Evolutionary conservation across 2,329 filamentous ascomycete genomes (phyloP).

Genomic region (Aspergillus tanneri): DNA sequence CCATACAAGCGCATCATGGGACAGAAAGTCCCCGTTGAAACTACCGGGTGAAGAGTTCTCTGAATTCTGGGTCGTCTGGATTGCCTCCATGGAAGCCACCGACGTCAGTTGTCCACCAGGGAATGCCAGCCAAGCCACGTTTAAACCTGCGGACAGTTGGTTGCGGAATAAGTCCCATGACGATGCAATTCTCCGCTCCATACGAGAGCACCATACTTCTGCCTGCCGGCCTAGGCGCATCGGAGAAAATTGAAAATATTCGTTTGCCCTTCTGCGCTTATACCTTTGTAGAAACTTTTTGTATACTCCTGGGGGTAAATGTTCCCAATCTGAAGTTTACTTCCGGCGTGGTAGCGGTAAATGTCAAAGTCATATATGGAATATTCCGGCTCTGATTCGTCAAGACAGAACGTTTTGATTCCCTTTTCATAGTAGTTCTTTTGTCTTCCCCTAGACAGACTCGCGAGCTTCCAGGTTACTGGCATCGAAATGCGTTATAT

Average conservation of each 20-base stretch:
- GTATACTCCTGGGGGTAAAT: constrained; percentile 61
- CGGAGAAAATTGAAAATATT: constrained; percentile 61
- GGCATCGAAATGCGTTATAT: constrained; percentile 62
- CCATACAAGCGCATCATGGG: constrained; percentile 68
- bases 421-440: constrained; percentile 63
- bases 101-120: constrained; percentile 71
- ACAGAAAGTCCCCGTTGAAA: constrained; percentile 69
- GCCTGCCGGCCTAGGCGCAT: constrained; percentile 59
- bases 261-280: constrained; percentile 52
- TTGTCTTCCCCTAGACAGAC: constrained; percentile 61
- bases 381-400: constrained; percentile 66
- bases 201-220: constrained; percentile 64
- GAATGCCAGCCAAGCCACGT: constrained; percentile 64
- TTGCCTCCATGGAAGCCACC: constrained; percentile 68
- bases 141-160: constrained; percentile 63
- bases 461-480: constrained; percentile 60
- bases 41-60: constrained; percentile 66
- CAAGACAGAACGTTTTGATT: constrained; percentile 66
- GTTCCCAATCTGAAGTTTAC: constrained; percentile 59
- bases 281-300: constrained; percentile 60
- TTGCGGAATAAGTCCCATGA: constrained; percentile 61
- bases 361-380: constrained; percentile 65
- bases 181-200: constrained; percentile 68
- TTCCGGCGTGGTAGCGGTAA: constrained; percentile 59
- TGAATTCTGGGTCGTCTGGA: constrained; percentile 55